Conservation (phyloP, 805 yeast genomes). For the Sungouiozyma ichnusensis region DNA sequence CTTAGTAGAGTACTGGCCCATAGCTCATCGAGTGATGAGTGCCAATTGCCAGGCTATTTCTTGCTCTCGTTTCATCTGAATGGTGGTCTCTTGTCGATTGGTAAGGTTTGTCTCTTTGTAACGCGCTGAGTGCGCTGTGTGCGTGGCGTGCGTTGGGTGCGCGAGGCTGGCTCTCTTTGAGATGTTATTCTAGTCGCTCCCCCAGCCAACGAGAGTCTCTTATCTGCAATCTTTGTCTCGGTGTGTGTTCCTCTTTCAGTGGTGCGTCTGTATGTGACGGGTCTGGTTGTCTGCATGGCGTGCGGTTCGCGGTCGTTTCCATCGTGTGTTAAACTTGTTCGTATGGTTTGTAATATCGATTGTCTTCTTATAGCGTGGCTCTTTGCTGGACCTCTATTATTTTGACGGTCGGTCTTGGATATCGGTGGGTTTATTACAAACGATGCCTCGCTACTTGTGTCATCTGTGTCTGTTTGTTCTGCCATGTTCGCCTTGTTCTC, state of each 20-base stretch:
- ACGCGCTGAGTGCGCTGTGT: constrained; percentile 3
- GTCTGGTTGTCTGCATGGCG: background rate
- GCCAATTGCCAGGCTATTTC: no score
- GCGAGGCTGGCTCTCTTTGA: background rate
- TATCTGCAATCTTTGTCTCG: background rate
- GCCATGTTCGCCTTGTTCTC: background rate
- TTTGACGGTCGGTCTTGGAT: background rate
- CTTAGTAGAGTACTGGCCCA: no score
- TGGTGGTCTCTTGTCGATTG: constrained; percentile 16
- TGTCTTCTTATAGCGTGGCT: constrained; percentile 17
- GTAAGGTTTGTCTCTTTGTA: constrained; percentile 1
- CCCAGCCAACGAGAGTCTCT: constrained; percentile 6
- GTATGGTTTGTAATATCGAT: constrained; percentile 25
- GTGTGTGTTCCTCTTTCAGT: background rate
- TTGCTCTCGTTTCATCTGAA: constrained; percentile 14
- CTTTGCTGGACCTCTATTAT: background rate
- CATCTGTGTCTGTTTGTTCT: constrained; percentile 11
- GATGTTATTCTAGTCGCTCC: constrained; percentile 1
- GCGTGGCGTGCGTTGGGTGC: constrained; percentile 1
- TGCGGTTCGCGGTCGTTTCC: background rate
- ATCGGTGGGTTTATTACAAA: constrained; percentile 24
- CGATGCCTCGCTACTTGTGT: constrained; percentile 27
- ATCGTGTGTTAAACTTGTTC: constrained; percentile 18
- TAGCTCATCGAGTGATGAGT: no score
- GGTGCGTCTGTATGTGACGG: background rate